Base-by-base conservation (phyloP, 2,329 filamentous ascomycete genomes). In the Incumbomyces lentus region DNA sequence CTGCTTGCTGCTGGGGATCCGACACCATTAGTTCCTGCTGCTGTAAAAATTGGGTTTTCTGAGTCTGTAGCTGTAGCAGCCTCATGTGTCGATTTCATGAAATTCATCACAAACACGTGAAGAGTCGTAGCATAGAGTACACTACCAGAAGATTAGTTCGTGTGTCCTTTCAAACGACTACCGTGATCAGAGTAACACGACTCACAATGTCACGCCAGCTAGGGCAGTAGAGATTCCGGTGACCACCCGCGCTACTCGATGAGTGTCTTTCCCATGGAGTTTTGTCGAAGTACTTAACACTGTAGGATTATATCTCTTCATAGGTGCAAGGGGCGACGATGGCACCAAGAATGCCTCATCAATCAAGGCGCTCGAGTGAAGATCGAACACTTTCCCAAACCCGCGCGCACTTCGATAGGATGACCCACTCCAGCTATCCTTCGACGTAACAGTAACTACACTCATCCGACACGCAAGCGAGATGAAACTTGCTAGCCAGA, bases 211-310 rank as follows among this genome's bases (percentile, higher is more conserved):
- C 13, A 51, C 30, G 11, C 43, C 54, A 8, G 49, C 51, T 10
- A 56, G 33, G 4, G 49, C 54, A 19, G 54, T 49, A 42, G 49
- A 50, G 3, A 53, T 53, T 14, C 54, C 54, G 13, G 52, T 50
- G 16, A 56, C 37, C 22, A 48, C 50, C 13, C 54, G 42, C 26
- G 48, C 50, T 4, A 46, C 44, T 17, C 49, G 40, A 26, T 49
- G 30, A 2, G 31, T 31, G 13, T 26, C 41, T 14, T 44, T 17
- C 8, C 41, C 6, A 17, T 44, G 41, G 10, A 44, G 16, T 36
- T 31, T 18, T n/a, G 26, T 22, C 19, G 41, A 22, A 13, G 31
- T 44, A 3, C 6, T 3, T 34, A 10, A 11, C 29, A 40, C 11
- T 14, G 30, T 13, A 17, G 6, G 12, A 26, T 14, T 16, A n/a